Percentiles rank a stretch among this genome's conserved stretches.
Conservation (phyloP, 2,329 filamentous ascomycete species). For the Xylaria sp. region DNA sequence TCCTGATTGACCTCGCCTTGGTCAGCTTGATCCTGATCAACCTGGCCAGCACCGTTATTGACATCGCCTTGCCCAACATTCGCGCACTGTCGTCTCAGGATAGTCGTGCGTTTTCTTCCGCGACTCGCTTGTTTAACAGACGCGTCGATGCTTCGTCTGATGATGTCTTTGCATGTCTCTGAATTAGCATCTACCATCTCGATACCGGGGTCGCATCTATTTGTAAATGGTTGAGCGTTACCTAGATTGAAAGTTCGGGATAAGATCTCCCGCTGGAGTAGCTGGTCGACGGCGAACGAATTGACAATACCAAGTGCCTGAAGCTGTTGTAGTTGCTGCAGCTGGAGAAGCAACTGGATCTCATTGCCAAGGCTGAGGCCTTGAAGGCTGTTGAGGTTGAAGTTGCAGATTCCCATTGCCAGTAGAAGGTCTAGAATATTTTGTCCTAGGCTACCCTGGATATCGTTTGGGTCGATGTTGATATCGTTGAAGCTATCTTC, state of each 20-base stretch:
- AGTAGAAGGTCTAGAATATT: conserved; percentile 43
- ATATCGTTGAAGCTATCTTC: conserved; percentile 36
- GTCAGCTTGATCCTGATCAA: conserved; percentile 1
- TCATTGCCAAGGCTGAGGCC: conserved; percentile 41
- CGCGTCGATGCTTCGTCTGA: conserved; percentile 44
- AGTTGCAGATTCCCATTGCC: conserved; percentile 45
- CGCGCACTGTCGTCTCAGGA: conserved; percentile 39
- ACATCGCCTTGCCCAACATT: conserved; percentile 23
- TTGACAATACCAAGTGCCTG: conserved; percentile 45
- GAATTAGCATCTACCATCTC: conserved; percentile 22
- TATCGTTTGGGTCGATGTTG: conserved; percentile 38
- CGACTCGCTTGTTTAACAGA: conserved; percentile 42
- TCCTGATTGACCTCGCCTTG: conserved; percentile 8
- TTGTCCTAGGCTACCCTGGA: conserved; percentile 35
- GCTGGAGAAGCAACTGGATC: conserved; percentile 46
- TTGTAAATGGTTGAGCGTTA: conserved; percentile 22
- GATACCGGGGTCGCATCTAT: not conserved
- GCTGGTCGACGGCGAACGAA: conserved; percentile 40
- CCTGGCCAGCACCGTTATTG: conserved; percentile 7
- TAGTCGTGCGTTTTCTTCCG: conserved; percentile 39
- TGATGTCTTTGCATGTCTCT: conserved; percentile 34
- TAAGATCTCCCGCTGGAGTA: conserved; percentile 44
- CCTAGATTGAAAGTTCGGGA: conserved; percentile 43
- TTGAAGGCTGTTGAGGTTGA: conserved; percentile 41
- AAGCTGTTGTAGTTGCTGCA: conserved; percentile 46